phyloP scores from a whole-genome alignment of 2,329 filamentous ascomycete genomes.

The Aspergillus japonicus region DNA sequence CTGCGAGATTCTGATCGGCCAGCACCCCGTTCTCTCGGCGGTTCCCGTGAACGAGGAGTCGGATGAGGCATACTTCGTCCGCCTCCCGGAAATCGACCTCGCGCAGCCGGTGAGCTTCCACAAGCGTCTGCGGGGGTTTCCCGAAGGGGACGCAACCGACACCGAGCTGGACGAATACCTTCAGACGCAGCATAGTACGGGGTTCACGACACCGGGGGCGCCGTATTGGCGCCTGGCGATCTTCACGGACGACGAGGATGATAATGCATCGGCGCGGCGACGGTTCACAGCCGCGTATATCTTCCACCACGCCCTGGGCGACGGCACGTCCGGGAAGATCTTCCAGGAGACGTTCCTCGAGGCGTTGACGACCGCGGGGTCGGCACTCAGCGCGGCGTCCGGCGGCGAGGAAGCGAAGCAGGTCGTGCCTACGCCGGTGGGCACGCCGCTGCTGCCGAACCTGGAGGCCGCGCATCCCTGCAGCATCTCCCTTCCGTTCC shows the following conservation, averaged over 20 bases:
- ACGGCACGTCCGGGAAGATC: slow-evolving; percentile 46
- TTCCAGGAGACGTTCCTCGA: slow-evolving; percentile 47
- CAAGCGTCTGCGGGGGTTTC: slow-evolving; percentile 19
- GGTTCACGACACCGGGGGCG: slow-evolving; percentile 32
- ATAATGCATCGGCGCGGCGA: neutral
- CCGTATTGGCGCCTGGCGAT: slow-evolving; percentile 50
- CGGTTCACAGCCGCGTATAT: slow-evolving; percentile 48
- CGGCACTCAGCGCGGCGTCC: neutral
- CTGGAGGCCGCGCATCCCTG: slow-evolving; percentile 45
- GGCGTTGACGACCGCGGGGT: slow-evolving; percentile 29
- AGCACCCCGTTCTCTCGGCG: slow-evolving; percentile 46
- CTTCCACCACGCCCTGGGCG: slow-evolving; percentile 50
- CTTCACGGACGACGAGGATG: slow-evolving; percentile 26
- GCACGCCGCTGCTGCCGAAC: slow-evolving; percentile 37
- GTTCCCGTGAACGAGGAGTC: slow-evolving; percentile 44
- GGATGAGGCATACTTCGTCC: slow-evolving; percentile 44
- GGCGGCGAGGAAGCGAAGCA: slow-evolving; percentile 17
- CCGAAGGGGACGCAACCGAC: slow-evolving; percentile 31
- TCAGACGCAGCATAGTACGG: slow-evolving; percentile 41
- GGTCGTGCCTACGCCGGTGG: slow-evolving; percentile 23
- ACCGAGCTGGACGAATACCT: slow-evolving; percentile 44
- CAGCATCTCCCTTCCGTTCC: slow-evolving; percentile 36
- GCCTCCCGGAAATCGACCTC: slow-evolving; percentile 46
- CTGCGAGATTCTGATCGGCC: slow-evolving; percentile 35
- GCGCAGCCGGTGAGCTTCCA: slow-evolving; percentile 38